These are phyloP conservation scores for Hortaea werneckii DNA, from an alignment of 2,329 filamentous ascomycete species.

Conservation along the genomic window DNA sequence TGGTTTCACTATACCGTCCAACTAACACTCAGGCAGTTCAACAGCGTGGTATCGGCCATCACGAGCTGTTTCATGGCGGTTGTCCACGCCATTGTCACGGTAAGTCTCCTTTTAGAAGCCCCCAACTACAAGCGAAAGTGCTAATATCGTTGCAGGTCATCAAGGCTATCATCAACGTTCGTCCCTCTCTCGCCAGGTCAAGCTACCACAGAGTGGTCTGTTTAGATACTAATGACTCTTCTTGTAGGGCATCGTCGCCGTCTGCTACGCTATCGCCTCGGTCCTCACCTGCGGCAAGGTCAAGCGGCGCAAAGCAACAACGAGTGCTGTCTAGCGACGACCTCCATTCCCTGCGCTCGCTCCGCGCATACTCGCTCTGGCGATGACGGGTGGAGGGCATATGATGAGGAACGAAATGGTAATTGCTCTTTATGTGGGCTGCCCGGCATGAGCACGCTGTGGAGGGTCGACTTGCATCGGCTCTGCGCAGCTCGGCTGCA, in stretches of 20 bases:
- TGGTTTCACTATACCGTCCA: not conserved
- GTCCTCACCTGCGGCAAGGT: conserved; percentile 40
- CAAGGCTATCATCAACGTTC: conserved; percentile 37
- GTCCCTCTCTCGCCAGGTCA: not conserved
- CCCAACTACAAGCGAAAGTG: too few species aligned
- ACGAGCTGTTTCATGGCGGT: conserved; percentile 37
- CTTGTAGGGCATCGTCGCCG: conserved; percentile 35
- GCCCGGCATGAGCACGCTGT: too few species aligned
- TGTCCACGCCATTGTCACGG: conserved; percentile 36
- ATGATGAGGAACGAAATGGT: too few species aligned
- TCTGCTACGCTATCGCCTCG: conserved; percentile 40
- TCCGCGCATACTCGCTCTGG: too few species aligned
- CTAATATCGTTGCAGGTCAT: conserved; percentile 5
- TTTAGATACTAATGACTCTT: not conserved
- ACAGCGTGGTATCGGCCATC: conserved; percentile 35
- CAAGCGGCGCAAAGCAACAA: conserved; percentile 27
- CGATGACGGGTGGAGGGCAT: too few species aligned
- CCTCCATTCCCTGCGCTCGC: too few species aligned
- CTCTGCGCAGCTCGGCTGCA: too few species aligned
- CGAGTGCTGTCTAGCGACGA: conserved; percentile 24
- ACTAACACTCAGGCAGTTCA: conserved; percentile 4
- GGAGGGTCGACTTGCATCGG: too few species aligned
- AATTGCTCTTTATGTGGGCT: too few species aligned
- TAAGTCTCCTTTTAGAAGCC: conserved; percentile 5
- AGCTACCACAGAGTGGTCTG: not conserved